These are phyloP conservation scores for Nicotiana obtusifolia DNA, from an alignment of 257 asterid species.

Conservation along the genomic window DNA sequence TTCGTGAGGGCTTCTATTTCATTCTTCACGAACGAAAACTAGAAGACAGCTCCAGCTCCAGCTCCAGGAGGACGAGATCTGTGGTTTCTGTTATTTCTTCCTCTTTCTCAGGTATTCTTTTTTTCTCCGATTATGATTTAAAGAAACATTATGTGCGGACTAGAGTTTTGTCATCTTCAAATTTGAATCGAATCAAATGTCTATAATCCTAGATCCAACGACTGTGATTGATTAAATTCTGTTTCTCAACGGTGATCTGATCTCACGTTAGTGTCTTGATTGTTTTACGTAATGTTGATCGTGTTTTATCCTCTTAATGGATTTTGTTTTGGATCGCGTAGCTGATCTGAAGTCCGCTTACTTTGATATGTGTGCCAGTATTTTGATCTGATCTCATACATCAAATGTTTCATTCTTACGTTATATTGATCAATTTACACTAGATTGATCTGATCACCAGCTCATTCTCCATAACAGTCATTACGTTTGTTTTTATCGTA, in stretches of 20 bases:
- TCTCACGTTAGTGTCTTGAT: background rate
- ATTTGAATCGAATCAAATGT: background rate
- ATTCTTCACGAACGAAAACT: background rate
- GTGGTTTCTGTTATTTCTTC: background rate
- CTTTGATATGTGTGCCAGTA: background rate
- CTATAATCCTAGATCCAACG: background rate
- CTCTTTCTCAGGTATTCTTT: background rate
- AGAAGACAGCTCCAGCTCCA: background rate
- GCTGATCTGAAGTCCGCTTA: background rate
- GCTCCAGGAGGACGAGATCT: background rate
- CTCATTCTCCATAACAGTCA: background rate
- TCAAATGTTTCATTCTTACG: background rate
- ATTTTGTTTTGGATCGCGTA: background rate
- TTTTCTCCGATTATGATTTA: background rate
- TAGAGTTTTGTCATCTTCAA: background rate
- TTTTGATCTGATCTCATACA: background rate
- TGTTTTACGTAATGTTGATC: background rate
- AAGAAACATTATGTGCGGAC: background rate
- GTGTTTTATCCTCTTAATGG: background rate
- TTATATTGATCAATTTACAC: background rate
- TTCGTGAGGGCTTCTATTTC: background rate
- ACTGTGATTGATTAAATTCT: background rate
- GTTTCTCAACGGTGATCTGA: background rate
- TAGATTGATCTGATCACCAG: background rate
- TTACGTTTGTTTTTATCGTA: no score